These are phyloP conservation scores for Tuber umbilicatum DNA, from an alignment of 495 filamentous ascomycete species.

Conservation along the genomic window DNA sequence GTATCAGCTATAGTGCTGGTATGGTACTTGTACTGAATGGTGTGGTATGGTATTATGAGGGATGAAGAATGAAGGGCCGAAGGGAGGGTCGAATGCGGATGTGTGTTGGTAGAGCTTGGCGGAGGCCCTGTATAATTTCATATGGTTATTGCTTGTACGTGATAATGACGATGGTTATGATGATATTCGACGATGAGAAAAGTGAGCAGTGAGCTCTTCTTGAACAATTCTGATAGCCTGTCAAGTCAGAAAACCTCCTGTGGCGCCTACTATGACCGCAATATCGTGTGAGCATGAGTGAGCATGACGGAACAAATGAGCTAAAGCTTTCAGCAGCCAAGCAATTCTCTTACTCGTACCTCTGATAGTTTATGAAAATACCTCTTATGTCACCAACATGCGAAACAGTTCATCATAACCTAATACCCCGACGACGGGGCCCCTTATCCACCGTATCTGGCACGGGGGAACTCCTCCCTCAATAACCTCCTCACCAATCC, in stretches of 20 bases:
- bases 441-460: background rate
- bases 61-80: background rate
- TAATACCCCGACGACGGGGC: background rate
- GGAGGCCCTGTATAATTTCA: background rate
- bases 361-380: background rate
- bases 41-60: background rate
- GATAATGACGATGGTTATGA: background rate
- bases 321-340: background rate
- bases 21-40: background rate
- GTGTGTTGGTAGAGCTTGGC: conserved; percentile 3
- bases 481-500: conserved; percentile 46
- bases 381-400: background rate
- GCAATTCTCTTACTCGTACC: background rate
- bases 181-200: background rate
- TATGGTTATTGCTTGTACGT: background rate
- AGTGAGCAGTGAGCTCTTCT: background rate
- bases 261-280: background rate
- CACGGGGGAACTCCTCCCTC: conserved; percentile 35
- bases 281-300: background rate
- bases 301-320: background rate
- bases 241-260: background rate
- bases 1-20: background rate
- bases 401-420: background rate
- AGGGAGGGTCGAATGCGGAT: background rate
- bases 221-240: background rate